Percentiles rank a stretch among this genome's conserved stretches.
Evolutionary conservation across 352 stramenopile species (phyloP).

Genomic region (Pythium pyrilobum): DNA sequence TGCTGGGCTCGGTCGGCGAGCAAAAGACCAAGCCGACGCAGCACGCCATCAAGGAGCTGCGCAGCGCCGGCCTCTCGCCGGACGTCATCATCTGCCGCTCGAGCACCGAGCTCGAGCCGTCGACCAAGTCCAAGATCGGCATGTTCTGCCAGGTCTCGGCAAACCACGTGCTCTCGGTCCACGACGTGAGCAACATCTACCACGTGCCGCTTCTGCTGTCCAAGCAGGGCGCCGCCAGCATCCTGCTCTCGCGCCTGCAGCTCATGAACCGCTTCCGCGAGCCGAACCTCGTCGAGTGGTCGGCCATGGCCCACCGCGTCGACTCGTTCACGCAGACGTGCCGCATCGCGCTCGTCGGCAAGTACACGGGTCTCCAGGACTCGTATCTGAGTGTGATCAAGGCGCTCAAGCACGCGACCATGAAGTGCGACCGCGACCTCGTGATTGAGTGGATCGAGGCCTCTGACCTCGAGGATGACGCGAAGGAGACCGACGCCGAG

Average conservation of each 20-base stretch:
- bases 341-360: conserved; percentile 98
- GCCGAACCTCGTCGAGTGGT: conserved; percentile 75
- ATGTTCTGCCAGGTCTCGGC: conserved; percentile 98
- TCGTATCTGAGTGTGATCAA: conserved; percentile 99
- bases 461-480: conserved; percentile 89
- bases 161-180: conserved; percentile 95
- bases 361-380: conserved; percentile 99
- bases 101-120: conserved; percentile 88
- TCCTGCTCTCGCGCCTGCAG: conserved; percentile 91
- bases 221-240: conserved; percentile 93
- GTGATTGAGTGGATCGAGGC: conserved; percentile 99
- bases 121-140: conserved; percentile 95
- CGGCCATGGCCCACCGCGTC: conserved; percentile 91
- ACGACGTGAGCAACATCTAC: conserved; percentile 99
- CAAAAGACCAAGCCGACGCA: conserved; percentile 99
- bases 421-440: conserved; percentile 91
- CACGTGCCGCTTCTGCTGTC: conserved; percentile 97
- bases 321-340: conserved; percentile 90
- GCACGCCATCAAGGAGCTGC: conserved; percentile 98
- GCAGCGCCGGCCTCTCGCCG: conserved; percentile 93
- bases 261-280: conserved; percentile 85
- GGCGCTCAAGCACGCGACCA: conserved; percentile 92
- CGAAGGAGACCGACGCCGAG: conserved; percentile 60
- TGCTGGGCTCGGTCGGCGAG: conserved; percentile 97
- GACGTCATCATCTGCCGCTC: conserved; percentile 97